These are phyloP conservation scores for Vicia villosa DNA, from an alignment of 306 rosid species.

Conservation along the genomic window DNA sequence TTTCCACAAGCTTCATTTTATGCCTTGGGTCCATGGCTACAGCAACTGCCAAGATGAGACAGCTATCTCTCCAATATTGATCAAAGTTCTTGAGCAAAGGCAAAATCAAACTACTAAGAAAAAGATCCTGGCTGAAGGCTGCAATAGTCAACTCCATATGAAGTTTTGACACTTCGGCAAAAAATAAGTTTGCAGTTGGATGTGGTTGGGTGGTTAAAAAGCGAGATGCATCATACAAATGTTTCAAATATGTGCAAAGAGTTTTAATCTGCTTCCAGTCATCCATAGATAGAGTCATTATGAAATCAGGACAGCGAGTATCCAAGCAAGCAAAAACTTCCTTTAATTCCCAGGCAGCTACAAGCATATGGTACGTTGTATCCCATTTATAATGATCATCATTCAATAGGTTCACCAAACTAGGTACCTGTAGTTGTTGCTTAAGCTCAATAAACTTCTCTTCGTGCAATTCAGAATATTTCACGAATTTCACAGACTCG, in stretches of 20 bases:
- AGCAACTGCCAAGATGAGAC: slow-evolving; percentile 76
- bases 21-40: slow-evolving; percentile 86
- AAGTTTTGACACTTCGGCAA: slow-evolving; percentile 68
- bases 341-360: slow-evolving; percentile 72
- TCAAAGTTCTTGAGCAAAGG: slow-evolving; percentile 77
- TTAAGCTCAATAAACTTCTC: slow-evolving; percentile 73
- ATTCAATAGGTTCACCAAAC: slow-evolving; percentile 56
- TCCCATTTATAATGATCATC: slow-evolving; percentile 83
- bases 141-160: slow-evolving; percentile 65
- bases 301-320: slow-evolving; percentile 57
- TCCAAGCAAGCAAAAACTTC: slow-evolving; percentile 86
- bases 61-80: slow-evolving; percentile 80
- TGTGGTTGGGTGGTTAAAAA: slow-evolving; percentile 51
- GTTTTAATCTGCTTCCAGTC: slow-evolving; percentile 81
- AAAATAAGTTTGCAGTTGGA: slow-evolving; percentile 78
- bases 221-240: slow-evolving; percentile 67
- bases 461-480: slow-evolving; percentile 61
- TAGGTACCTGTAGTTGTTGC: slow-evolving; percentile 75
- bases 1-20: slow-evolving; percentile 78
- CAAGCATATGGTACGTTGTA: slow-evolving; percentile 83
- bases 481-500: slow-evolving; percentile 80
- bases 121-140: slow-evolving; percentile 69
- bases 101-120: slow-evolving; percentile 56
- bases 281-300: slow-evolving; percentile 51
- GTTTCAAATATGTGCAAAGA: slow-evolving; percentile 68